Evolutionary conservation across 2,329 filamentous ascomycete genomes (phyloP).

Genomic region (Calonectria pseudoreteaudii): DNA sequence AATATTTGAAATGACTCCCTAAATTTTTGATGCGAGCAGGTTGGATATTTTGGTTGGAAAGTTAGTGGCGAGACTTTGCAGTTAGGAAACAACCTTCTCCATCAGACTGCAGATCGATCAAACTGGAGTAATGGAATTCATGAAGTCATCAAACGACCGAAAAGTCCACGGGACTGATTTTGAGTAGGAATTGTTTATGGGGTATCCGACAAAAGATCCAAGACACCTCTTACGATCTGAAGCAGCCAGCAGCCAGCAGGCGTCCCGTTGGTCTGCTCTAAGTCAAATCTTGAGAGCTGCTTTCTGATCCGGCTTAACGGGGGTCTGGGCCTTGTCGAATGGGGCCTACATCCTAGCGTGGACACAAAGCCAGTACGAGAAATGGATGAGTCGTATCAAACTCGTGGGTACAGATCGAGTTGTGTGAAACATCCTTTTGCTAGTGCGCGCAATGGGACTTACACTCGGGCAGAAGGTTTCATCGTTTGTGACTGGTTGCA

Average conservation of each 20-base stretch:
- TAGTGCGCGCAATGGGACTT: background rate
- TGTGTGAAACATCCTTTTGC: background rate
- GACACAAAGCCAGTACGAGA: background rate
- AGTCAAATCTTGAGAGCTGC: background rate
- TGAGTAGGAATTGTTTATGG: background rate
- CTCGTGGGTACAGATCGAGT: background rate
- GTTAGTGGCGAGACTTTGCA: background rate
- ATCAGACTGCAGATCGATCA: background rate
- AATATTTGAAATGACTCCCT: background rate
- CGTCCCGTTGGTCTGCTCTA: background rate
- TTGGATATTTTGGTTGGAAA: background rate
- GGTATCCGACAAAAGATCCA: background rate
- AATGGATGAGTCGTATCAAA: background rate
- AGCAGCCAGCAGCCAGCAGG: background rate
- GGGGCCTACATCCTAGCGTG: background rate
- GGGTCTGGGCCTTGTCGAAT: background rate
- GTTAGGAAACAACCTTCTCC: background rate
- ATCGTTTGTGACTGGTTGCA: background rate
- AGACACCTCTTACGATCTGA: background rate
- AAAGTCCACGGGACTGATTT: background rate
- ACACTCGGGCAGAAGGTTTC: background rate
- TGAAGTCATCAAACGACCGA: background rate
- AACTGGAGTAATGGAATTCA: background rate
- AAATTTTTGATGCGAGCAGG: background rate
- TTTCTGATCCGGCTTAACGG: background rate